Evolutionary conservation across 1,284 basidiomycete genomes (phyloP).

Genomic region (Tausonia pullulans): DNA sequence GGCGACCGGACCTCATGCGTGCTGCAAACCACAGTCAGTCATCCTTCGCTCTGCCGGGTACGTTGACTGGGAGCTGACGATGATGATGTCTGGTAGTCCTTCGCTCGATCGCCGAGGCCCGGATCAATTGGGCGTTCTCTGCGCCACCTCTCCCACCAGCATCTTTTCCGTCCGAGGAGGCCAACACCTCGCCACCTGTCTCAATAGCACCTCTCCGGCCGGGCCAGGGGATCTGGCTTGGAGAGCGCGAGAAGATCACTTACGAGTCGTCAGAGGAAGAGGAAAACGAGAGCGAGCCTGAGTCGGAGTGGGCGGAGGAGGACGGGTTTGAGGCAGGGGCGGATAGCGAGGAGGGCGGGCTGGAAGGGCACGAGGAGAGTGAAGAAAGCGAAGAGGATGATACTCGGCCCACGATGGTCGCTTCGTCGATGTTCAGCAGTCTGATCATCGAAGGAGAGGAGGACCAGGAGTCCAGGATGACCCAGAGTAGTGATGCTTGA

Average conservation of each 20-base stretch:
- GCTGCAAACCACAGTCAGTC: constrained; percentile 75
- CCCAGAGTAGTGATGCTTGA: too few species aligned
- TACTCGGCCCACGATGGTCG: too few species aligned
- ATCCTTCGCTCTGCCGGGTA: constrained; percentile 21
- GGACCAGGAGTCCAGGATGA: too few species aligned
- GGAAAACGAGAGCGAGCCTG: constrained; percentile 12
- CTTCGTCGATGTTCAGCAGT: too few species aligned
- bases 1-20: constrained; percentile 71
- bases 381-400: too few species aligned
- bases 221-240: constrained; percentile 1
- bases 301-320: constrained; percentile 8
- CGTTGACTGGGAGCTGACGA: neutral
- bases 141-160: constrained; percentile 41
- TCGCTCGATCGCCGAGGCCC: constrained; percentile 63
- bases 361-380: too few species aligned
- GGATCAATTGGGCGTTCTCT: constrained; percentile 73
- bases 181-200: constrained; percentile 19
- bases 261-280: constrained; percentile 12
- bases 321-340: neutral
- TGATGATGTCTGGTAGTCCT: constrained; percentile 41
- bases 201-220: neutral
- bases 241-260: constrained; percentile 14
- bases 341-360: too few species aligned
- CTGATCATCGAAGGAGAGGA: too few species aligned
- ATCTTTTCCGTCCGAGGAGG: constrained; percentile 19